Evolutionary conservation across 2,329 filamentous ascomycete genomes (phyloP).

Genomic region (Chrysoporthe deuterocubensis): DNA sequence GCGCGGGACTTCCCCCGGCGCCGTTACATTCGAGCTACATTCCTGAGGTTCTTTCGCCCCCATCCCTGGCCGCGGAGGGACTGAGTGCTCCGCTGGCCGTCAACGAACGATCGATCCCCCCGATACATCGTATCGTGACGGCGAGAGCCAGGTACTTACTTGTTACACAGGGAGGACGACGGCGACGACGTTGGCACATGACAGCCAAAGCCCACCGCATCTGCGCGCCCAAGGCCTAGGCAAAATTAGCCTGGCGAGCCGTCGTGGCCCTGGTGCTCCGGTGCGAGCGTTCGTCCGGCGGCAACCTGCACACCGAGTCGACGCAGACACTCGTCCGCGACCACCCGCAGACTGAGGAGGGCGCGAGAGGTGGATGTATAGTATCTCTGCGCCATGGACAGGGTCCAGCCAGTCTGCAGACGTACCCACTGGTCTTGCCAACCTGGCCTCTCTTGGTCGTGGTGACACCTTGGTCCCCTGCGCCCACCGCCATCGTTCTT

Average conservation of each 20-base stretch:
- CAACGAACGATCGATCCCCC: neutral
- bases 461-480: neutral
- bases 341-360: neutral
- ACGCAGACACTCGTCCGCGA: neutral
- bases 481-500: neutral
- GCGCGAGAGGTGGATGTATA: neutral
- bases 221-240: neutral
- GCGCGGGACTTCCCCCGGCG: conserved; percentile 1
- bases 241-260: neutral
- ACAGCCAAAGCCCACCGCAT: neutral
- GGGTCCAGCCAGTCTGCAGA: neutral
- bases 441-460: neutral
- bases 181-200: neutral
- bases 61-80: neutral
- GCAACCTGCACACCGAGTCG: conserved; percentile 4
- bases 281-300: neutral
- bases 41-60: neutral
- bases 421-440: neutral
- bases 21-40: conserved; percentile 10
- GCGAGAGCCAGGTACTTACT: neutral
- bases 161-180: neutral
- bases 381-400: conserved; percentile 8
- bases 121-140: neutral
- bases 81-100: neutral
- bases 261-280: neutral